Percentiles rank a stretch among this genome's conserved stretches.
These are phyloP conservation scores for Volvox reticuliferus DNA, from an alignment of 139 green algal species.

Conservation along the genomic window DNA sequence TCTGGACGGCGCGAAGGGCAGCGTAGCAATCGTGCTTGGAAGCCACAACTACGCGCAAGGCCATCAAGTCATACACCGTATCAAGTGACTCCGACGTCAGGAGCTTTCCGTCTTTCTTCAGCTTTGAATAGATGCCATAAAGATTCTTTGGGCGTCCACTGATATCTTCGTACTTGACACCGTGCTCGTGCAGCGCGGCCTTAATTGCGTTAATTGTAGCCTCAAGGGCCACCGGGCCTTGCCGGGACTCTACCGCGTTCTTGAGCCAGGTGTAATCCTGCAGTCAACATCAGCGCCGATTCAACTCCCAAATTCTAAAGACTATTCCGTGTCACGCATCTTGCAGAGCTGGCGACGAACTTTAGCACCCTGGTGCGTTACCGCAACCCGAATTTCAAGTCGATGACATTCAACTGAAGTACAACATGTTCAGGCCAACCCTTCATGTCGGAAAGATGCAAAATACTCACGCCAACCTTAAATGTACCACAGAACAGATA, in stretches of 20 bases:
- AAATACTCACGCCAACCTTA: neutral
- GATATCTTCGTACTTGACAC: slow-evolving; percentile 81
- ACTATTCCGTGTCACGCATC: no score
- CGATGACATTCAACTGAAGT: no score
- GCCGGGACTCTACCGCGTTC: slow-evolving; percentile 38
- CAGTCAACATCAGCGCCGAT: neutral
- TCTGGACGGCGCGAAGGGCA: slow-evolving; percentile 78
- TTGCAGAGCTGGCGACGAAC: no score
- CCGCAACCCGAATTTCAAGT: no score
- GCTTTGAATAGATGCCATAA: slow-evolving; percentile 91
- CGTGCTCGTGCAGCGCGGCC: slow-evolving; percentile 42
- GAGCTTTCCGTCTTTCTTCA: slow-evolving; percentile 61
- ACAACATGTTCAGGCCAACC: neutral
- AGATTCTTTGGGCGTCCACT: slow-evolving; percentile 93
- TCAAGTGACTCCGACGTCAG: slow-evolving; percentile 8
- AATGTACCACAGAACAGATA: neutral
- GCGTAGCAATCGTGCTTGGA: slow-evolving; percentile 91
- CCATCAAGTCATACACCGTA: slow-evolving; percentile 81
- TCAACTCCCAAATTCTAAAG: no score
- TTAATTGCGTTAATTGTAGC: slow-evolving; percentile 59
- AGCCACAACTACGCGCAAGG: slow-evolving; percentile 88
- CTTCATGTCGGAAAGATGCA: neutral
- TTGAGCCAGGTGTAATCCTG: slow-evolving; percentile 60
- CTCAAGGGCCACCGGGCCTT: slow-evolving; percentile 57
- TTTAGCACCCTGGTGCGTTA: no score